Evolutionary conservation across 1,139 yeast species (phyloP), one percentile per base, ranked within the genome.

Genomic region (Blastobotrys arbuscula): DNA sequence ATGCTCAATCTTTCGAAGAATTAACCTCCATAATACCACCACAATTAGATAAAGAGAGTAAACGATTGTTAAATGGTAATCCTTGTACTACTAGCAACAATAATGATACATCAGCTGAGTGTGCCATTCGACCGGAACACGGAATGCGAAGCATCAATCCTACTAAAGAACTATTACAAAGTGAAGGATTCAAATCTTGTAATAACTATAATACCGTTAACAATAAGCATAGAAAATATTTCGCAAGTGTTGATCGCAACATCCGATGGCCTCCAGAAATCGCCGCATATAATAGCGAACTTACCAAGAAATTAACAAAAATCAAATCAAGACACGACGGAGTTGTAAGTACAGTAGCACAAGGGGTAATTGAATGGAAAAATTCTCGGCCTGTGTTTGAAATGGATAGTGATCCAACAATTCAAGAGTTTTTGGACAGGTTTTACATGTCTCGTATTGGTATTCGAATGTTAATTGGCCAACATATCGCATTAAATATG

Each of bases 341-440:
- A 2, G 90, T 95, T 0, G 96, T 89, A 12, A 85, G 95, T 10
- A 88, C 96, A 0, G 84, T 89, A 66, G 96, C 96, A 1, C 90
- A 86, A 59, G 96, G 96, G 18, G 95, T 88, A 9, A 82, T 84
- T 60, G 95, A 86, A 67, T 89, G 96, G 96, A 88, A 88, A 62
- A 57, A 59, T 36, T 52, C 63, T 20, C 53, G 59, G 26, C 61
- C 58, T 2, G 47, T 50, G 23, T 36, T 36, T 19, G 30, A 28
- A 5, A 46, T 54, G 36, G 57, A 54, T 7, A 63, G 58, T 5
- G 77, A 73, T 56, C 76, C 75, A 58, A 77, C 86, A 30, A 80
- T 87, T 44, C 95, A 87, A 64, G 76, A 82, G 13, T 87, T 87
- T 60, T 71, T 87, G 55, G 95, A 87, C 65, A 66, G 92, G 31